phyloP scores from a whole-genome alignment of 768 basidiomycete genomes.

The Phylloporus arenicola region DNA sequence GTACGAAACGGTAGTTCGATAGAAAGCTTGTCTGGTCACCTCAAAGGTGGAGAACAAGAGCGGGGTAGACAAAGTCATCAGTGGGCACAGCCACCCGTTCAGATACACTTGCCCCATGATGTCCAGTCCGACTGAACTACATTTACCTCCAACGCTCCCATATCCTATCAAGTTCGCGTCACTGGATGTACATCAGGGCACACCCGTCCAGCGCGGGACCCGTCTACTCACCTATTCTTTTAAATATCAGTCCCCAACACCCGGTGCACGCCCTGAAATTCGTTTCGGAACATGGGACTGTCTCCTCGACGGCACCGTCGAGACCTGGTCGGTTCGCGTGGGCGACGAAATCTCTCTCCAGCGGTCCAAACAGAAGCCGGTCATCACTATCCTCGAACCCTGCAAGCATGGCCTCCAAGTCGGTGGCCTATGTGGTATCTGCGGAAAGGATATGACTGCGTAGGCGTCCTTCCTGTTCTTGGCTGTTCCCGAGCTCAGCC shows the following conservation, averaged over 20 bases:
- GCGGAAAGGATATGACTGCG: slow-evolving; percentile 94
- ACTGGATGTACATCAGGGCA: slow-evolving; percentile 45
- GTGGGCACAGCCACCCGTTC: slow-evolving; percentile 19
- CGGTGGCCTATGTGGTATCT: slow-evolving; percentile 86
- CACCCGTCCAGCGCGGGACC: slow-evolving; percentile 60
- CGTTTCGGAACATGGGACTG: slow-evolving; percentile 91
- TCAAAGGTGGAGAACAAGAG: slow-evolving; percentile 77
- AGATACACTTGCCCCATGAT: slow-evolving; percentile 36
- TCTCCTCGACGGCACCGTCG: slow-evolving; percentile 73
- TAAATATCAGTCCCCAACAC: slow-evolving; percentile 45
- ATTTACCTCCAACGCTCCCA: slow-evolving; percentile 71
- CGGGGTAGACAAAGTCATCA: slow-evolving; percentile 14
- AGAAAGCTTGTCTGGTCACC: slow-evolving; percentile 72
- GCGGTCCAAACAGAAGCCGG: slow-evolving; percentile 54
- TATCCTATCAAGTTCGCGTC: slow-evolving; percentile 83
- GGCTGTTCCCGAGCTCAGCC: slow-evolving; percentile 9
- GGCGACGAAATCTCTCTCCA: slow-evolving; percentile 61
- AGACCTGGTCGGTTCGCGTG: slow-evolving; percentile 60
- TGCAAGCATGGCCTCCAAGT: slow-evolving; percentile 95
- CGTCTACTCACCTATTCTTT: slow-evolving; percentile 84
- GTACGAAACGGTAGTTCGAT: slow-evolving; percentile 60
- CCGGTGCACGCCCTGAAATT: slow-evolving; percentile 51
- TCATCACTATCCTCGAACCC: slow-evolving; percentile 74
- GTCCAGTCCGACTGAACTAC: slow-evolving; percentile 66
- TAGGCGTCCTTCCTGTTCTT: slow-evolving; percentile 33